Evolutionary conservation across 768 basidiomycete genomes (phyloP).

Genomic region (Mycena amicta): DNA sequence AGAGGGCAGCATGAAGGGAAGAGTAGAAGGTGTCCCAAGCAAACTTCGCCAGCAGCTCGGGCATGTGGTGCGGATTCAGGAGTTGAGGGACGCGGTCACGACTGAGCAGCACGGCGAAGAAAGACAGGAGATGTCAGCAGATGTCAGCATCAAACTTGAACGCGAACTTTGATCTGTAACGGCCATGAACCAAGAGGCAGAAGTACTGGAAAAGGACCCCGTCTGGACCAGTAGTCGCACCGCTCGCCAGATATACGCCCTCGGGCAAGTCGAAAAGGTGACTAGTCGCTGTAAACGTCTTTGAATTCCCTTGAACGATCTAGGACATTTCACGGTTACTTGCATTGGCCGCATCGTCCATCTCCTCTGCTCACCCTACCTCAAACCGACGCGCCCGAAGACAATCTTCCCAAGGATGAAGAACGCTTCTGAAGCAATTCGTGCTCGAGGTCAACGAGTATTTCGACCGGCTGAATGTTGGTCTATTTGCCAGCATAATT

Average conservation of each 20-base stretch:
- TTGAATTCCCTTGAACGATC: not conserved
- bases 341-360: slow-evolving; percentile 74
- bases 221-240: slow-evolving; percentile 84
- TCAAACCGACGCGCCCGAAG: slow-evolving; percentile 72
- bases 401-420: slow-evolving; percentile 74
- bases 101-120: no score
- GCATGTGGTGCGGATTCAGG: no score
- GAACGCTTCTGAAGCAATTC: slow-evolving; percentile 85
- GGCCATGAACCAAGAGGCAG: slow-evolving; percentile 30
- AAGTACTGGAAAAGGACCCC: slow-evolving; percentile 62
- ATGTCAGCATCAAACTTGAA: no score
- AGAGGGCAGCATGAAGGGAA: no score
- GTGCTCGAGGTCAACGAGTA: slow-evolving; percentile 85
- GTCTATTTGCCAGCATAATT: slow-evolving; percentile 20
- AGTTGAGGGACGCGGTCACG: no score
- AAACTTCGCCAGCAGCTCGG: no score
- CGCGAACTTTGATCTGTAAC: no score
- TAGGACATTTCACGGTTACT: slow-evolving; percentile 81
- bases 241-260: slow-evolving; percentile 77
- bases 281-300: slow-evolving; percentile 7
- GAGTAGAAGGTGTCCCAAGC: no score
- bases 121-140: no score
- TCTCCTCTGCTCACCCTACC: slow-evolving; percentile 81
- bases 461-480: slow-evolving; percentile 79
- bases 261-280: slow-evolving; percentile 82